Conservation (phyloP, 352 stramenopile genomes). For the Pythium oligandrum region DNA sequence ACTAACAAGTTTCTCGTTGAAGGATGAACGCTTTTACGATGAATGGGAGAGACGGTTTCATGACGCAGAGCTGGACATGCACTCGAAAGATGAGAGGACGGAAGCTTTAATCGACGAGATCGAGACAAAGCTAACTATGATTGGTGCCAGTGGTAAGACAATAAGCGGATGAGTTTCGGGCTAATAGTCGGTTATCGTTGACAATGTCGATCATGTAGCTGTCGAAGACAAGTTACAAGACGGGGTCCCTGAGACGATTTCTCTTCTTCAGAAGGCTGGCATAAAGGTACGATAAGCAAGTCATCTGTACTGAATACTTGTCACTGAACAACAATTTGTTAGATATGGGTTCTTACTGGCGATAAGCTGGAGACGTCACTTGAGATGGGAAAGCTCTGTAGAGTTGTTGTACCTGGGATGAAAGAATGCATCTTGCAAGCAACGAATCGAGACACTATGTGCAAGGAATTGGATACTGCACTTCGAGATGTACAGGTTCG, state of each 20-base stretch:
- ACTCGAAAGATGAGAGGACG: conserved; percentile 53
- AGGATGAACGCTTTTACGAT: conserved; percentile 70
- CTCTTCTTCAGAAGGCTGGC: conserved; percentile 83
- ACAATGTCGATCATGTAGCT: conserved; percentile 28
- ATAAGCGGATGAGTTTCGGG: background rate
- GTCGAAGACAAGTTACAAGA: conserved; percentile 98
- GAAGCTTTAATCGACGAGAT: conserved; percentile 66
- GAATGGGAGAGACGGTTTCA: conserved; percentile 60
- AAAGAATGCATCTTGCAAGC: conserved; percentile 65
- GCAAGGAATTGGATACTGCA: conserved; percentile 41
- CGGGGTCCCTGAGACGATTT: conserved; percentile 93
- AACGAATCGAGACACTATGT: conserved; percentile 40
- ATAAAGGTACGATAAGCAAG: conserved; percentile 88
- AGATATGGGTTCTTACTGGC: conserved; percentile 93
- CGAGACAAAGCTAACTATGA: conserved; percentile 76
- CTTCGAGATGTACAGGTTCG: conserved; percentile 38
- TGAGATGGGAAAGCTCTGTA: conserved; percentile 95
- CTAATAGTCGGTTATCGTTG: background rate
- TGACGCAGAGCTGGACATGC: conserved; percentile 69
- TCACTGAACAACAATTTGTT: conserved; percentile 4
- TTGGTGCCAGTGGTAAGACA: conserved; percentile 74
- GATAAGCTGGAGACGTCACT: conserved; percentile 99
- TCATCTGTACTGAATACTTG: background rate
- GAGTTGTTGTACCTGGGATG: conserved; percentile 80
- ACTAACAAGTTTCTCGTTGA: background rate